Conservation (phyloP, 2,329 filamentous ascomycete species). For the Venturia aucupariae region DNA sequence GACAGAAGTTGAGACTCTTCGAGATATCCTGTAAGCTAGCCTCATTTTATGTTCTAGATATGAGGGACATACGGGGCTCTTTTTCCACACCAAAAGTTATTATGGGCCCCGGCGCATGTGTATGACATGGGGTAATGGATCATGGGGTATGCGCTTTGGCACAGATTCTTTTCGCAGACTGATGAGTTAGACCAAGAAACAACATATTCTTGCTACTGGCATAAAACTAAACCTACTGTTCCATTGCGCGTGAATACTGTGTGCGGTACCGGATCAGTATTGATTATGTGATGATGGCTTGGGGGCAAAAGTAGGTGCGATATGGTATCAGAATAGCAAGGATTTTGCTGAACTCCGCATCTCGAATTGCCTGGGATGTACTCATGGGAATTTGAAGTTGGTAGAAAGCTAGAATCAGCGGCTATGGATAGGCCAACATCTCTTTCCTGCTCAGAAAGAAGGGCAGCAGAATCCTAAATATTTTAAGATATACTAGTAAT, state of each 20-base stretch:
- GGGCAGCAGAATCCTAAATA: background rate
- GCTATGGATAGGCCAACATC: too few relatives aligned
- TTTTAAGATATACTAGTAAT: background rate
- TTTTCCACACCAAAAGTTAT: slow-evolving; percentile 7
- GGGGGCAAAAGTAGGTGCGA: too few relatives aligned
- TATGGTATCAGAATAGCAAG: too few relatives aligned
- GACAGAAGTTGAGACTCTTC: background rate
- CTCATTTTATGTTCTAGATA: slow-evolving; percentile 1
- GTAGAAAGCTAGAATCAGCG: too few relatives aligned
- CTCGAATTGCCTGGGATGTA: too few relatives aligned
- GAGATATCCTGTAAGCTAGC: slow-evolving; percentile 7
- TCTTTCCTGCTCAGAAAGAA: too few relatives aligned
- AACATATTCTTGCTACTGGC: background rate
- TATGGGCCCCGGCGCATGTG: slow-evolving; percentile 8
- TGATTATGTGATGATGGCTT: background rate
- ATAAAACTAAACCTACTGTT: background rate
- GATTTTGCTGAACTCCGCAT: too few relatives aligned
- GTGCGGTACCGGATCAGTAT: background rate
- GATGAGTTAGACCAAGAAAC: background rate
- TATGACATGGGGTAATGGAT: background rate
- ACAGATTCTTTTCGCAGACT: background rate
- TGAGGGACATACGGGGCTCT: background rate
- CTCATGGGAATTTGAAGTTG: too few relatives aligned
- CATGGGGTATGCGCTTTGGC: background rate
- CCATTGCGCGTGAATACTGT: background rate